Percentiles rank a stretch among this genome's conserved stretches.
These are phyloP conservation scores for Stevia rebaudiana DNA, from an alignment of 140 eudicot species.

Conservation along the genomic window DNA sequence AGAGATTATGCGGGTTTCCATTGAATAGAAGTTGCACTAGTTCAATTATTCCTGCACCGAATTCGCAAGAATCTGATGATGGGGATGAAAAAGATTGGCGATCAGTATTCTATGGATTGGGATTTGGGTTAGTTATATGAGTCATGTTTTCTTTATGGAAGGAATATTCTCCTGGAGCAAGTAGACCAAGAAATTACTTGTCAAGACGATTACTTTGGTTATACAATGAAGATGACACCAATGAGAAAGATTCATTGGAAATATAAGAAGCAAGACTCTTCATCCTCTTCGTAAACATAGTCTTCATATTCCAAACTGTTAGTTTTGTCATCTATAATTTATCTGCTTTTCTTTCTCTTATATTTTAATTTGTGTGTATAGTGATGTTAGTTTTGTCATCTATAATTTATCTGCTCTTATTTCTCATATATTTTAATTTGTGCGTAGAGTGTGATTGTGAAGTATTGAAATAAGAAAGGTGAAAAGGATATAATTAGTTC, in stretches of 20 bases:
- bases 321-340: background rate
- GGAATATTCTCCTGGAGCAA: conserved; percentile 17
- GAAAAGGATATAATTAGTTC: background rate
- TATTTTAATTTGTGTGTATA: background rate
- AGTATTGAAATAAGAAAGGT: background rate
- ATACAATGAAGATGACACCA: background rate
- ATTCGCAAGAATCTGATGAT: too few relatives aligned
- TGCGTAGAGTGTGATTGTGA: background rate
- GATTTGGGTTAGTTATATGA: conserved; percentile 34
- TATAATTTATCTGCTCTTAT: background rate
- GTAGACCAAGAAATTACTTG: conserved; percentile 3
- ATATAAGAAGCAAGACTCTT: background rate
- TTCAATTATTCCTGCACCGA: background rate
- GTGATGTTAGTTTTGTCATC: background rate
- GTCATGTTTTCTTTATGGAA: conserved; percentile 29
- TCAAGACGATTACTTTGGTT: conserved; percentile 1
- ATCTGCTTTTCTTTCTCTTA: background rate
- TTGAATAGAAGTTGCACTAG: conserved; percentile 19
- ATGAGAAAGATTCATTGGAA: background rate
- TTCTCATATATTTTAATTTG: background rate
- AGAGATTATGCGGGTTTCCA: conserved; percentile 46
- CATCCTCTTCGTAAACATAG: background rate
- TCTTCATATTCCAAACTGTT: conserved; percentile 12
- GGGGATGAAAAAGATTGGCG: too few relatives aligned
- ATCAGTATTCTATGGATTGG: conserved; percentile 32